Evolutionary conservation across 495 filamentous ascomycete species (phyloP).

Genomic region (Aspergillus hancockii): DNA sequence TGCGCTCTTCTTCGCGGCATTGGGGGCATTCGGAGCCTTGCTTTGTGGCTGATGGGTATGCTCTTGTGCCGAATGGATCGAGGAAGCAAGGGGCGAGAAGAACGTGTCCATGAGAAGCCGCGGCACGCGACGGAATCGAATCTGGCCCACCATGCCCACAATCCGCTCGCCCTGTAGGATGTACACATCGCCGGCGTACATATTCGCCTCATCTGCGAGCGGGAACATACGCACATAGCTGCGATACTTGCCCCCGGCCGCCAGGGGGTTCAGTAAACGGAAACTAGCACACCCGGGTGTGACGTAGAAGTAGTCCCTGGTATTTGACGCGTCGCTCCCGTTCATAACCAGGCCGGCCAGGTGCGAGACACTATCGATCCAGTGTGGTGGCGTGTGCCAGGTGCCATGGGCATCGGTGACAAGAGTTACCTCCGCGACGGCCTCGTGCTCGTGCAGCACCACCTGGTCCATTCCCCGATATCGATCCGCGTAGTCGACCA

Average conservation of each 20-base stretch:
- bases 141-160: constrained; percentile 32
- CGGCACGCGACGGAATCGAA: constrained; percentile 36
- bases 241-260: constrained; percentile 32
- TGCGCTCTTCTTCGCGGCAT: not conserved
- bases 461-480: constrained; percentile 44
- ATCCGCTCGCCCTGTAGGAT: constrained; percentile 35
- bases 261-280: constrained; percentile 30
- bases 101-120: constrained; percentile 34
- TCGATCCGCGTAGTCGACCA: constrained; percentile 40
- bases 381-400: constrained; percentile 33
- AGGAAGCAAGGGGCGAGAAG: constrained; percentile 31
- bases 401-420: constrained; percentile 16
- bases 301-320: constrained; percentile 33
- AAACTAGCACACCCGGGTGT: constrained; percentile 37
- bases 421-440: constrained; percentile 38
- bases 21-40: not conserved
- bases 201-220: constrained; percentile 20
- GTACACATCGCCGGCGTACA: constrained; percentile 44
- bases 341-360: constrained; percentile 45
- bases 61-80: not conserved
- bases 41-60: not conserved
- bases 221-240: constrained; percentile 45
- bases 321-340: constrained; percentile 25
- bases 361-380: constrained; percentile 45
- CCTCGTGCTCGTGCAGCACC: constrained; percentile 41